Base-by-base conservation (phyloP, 768 basidiomycete genomes). In the Rhizopogon vesiculosus region DNA sequence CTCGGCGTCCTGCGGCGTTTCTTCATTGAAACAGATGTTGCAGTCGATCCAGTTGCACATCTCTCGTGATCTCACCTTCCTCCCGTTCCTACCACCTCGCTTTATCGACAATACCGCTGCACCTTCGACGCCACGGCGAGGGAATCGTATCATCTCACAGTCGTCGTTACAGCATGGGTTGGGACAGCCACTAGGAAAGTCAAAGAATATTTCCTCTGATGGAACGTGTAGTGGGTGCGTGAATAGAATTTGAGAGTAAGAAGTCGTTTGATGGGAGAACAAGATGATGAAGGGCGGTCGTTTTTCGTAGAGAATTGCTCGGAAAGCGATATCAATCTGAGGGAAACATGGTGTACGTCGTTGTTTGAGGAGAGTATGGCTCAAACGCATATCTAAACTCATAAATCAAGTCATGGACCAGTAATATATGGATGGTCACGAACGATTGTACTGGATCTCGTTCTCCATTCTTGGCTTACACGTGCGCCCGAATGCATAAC, bases 1-100 rank as follows among this genome's bases (percentile, higher is more conserved):
- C 43, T 70, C 73, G 3, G 65, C 63, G 40, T 66, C 64, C 44
- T 62, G 61, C 41, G 49, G 66, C 13, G 28, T 51, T 33, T 79
- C 78, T 46, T 81, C 82, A 52, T 73, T 71, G 62, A 89, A 89
- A 56, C 75, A 76, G 35, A 83, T 74, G 58, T 81, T 74, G 63
- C 88, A 90, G 61, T 88, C 87, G 53, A 89, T 85, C 88, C 88
- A 90, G 62, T 90, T 90, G 69, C 88, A 90, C 86, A 90, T 88
- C 66, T 86, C 81, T 58, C 74, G 76, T 33, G 75, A 64, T 60
- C 77, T 80, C 10, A 85, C 69, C 50, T 76, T 76, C 61, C 74
- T 81, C 48, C 77, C 77, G 49, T 60, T 75, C 60, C 72, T 76
- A 53, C 76, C 75, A 48, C 82, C 80, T n/a, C 80, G 76, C 60